Conservation (phyloP, 495 filamentous ascomycete species). For the Recurvomyces mirabilis region DNA sequence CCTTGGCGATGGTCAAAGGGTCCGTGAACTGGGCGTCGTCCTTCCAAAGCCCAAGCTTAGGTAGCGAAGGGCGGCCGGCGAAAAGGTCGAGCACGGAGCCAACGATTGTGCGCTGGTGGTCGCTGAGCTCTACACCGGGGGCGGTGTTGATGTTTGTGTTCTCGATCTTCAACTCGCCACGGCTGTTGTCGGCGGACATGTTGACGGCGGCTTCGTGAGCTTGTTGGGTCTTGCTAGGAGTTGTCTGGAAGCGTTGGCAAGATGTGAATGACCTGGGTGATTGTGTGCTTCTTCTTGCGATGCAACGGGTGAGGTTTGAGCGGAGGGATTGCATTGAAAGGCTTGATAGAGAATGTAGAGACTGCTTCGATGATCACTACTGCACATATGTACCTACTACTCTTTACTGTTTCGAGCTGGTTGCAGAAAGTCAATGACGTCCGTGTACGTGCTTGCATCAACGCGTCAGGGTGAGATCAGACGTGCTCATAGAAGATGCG, state of each 20-base stretch:
- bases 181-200: conserved; percentile 3
- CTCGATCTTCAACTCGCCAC: conserved; percentile 30
- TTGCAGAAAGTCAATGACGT: too few species aligned
- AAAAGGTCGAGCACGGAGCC: conserved; percentile 51
- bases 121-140: conserved; percentile 36
- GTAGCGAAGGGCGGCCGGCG: conserved; percentile 42
- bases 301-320: conserved; percentile 6
- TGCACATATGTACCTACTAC: too few species aligned
- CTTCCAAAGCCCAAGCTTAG: conserved; percentile 45
- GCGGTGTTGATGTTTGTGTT: conserved; percentile 40
- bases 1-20: conserved; percentile 40
- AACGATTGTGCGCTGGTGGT: conserved; percentile 40
- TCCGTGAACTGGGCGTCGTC: conserved; percentile 42
- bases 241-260: background rate
- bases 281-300: background rate
- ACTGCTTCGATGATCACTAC: too few species aligned
- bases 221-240: background rate
- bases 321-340: conserved; percentile 9
- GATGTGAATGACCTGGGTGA: background rate
- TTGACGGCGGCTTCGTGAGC: background rate
- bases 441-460: too few species aligned
- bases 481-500: too few species aligned
- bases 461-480: too few species aligned
- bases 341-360: too few species aligned
- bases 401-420: too few species aligned